Percentiles rank a stretch among this genome's conserved stretches.
phyloP scores from a whole-genome alignment of 805 yeast genomes.

The Candida argentea region DNA sequence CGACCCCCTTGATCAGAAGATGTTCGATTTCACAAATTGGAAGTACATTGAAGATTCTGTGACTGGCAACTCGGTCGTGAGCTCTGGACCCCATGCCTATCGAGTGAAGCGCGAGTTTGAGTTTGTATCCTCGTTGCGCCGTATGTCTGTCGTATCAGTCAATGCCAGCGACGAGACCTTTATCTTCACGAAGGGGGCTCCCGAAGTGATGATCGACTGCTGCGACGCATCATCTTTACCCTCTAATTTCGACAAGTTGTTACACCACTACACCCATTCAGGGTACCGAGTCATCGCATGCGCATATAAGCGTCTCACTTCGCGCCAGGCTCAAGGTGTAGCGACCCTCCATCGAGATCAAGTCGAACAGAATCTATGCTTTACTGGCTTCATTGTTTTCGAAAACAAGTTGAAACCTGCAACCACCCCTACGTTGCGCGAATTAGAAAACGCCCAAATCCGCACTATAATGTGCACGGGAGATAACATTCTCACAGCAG shows the following conservation, averaged over 20 bases:
- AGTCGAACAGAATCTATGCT: constrained; percentile 59
- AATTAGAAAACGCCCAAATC: constrained; percentile 57
- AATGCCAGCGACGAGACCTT: constrained; percentile 6
- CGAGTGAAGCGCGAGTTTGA: constrained; percentile 52
- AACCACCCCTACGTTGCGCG: constrained; percentile 50
- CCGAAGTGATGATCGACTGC: constrained; percentile 78
- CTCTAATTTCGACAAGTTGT: constrained; percentile 54
- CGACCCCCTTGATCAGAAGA: constrained; percentile 86
- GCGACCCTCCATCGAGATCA: constrained; percentile 37
- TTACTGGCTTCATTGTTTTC: constrained; percentile 83
- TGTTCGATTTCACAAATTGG: constrained; percentile 89
- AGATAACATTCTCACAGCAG: constrained; percentile 88
- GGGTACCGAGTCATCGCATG: constrained; percentile 96
- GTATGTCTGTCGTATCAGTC: constrained; percentile 71
- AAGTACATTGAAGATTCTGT: constrained; percentile 56
- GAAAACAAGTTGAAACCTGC: constrained; percentile 79
- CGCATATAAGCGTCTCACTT: constrained; percentile 49
- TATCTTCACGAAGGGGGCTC: constrained; percentile 86
- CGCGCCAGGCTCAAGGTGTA: not conserved
- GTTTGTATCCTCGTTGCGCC: constrained; percentile 71
- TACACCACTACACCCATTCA: constrained; percentile 80
- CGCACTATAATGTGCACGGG: constrained; percentile 97
- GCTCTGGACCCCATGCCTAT: constrained; percentile 8
- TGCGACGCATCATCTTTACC: constrained; percentile 72
- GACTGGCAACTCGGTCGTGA: constrained; percentile 12